phyloP scores from a whole-genome alignment of 2,329 filamentous ascomycete genomes.

The Aspergillus brasiliensis region DNA sequence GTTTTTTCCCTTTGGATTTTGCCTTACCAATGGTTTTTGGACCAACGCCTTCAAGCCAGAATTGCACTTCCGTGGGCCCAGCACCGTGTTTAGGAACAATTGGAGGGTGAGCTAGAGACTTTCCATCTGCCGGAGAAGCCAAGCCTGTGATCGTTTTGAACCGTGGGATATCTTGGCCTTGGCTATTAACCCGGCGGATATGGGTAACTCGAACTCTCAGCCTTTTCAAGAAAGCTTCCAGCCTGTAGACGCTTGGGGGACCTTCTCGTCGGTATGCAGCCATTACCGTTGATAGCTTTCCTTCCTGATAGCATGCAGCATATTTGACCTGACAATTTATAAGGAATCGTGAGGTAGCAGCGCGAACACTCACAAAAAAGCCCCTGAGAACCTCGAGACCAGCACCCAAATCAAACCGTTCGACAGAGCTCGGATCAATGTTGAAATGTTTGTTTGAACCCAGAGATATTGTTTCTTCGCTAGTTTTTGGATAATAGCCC shows the following conservation, averaged over 20 bases:
- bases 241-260: not conserved
- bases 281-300: constrained; percentile 13
- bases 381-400: constrained; percentile 62
- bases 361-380: constrained; percentile 64
- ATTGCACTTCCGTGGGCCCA: constrained; percentile 56
- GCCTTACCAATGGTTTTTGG: constrained; percentile 14
- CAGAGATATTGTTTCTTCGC: not conserved
- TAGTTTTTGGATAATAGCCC: not conserved
- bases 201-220: constrained; percentile 48
- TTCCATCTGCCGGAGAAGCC: constrained; percentile 44
- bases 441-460: not conserved
- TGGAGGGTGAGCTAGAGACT: constrained; percentile 37
- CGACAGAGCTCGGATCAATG: not conserved
- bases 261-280: not conserved
- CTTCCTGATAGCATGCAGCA: constrained; percentile 58
- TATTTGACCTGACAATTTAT: constrained; percentile 66
- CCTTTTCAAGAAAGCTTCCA: constrained; percentile 9
- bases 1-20: constrained; percentile 31
- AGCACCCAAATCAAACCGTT: constrained; percentile 27
- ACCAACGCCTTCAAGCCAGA: constrained; percentile 49
- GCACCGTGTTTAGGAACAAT: constrained; percentile 43
- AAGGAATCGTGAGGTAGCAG: constrained; percentile 59
- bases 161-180: constrained; percentile 35
- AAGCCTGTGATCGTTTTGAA: constrained; percentile 52
- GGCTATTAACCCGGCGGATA: constrained; percentile 38